phyloP scores from a whole-genome alignment of 495 filamentous ascomycete species.

The Sphaerosporella brunnea region DNA sequence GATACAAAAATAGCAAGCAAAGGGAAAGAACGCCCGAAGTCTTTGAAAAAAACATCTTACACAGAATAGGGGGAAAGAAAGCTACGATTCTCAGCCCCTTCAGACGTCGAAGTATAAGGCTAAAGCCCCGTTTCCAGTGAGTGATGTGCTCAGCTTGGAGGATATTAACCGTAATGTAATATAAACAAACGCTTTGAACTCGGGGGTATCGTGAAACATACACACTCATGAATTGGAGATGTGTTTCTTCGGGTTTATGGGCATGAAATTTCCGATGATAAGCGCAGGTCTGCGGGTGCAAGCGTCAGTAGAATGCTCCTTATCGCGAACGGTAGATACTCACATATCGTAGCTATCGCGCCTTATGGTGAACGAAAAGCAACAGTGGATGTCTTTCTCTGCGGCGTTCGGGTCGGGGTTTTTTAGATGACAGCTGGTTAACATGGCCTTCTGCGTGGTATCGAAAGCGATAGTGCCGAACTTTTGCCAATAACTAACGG shows the following conservation, averaged over 20 bases:
- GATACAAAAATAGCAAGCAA: slow-evolving; percentile 17
- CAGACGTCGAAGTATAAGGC: no score
- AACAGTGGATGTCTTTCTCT: slow-evolving; percentile 67
- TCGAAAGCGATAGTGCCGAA: slow-evolving; percentile 98
- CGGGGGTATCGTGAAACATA: no score
- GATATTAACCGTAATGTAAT: no score
- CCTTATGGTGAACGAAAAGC: slow-evolving; percentile 92
- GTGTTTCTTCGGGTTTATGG: slow-evolving; percentile 37
- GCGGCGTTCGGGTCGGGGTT: slow-evolving; percentile 57
- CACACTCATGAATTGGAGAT: slow-evolving; percentile 1
- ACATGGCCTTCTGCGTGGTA: slow-evolving; percentile 82
- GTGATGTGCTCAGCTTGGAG: no score
- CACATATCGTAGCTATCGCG: slow-evolving; percentile 94
- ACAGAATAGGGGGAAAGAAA: no score
- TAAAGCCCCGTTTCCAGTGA: no score
- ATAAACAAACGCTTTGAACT: no score
- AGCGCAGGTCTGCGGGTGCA: slow-evolving; percentile 53
- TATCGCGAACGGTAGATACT: slow-evolving; percentile 28
- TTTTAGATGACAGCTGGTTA: slow-evolving; percentile 84
- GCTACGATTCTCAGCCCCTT: no score
- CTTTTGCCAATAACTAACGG: slow-evolving; percentile 97
- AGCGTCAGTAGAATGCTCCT: neutral
- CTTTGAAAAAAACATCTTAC: no score
- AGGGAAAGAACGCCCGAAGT: slow-evolving; percentile 13
- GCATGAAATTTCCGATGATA: slow-evolving; percentile 93